These are phyloP conservation scores for Populus simonii DNA, from an alignment of 345 rosid genomes.

Conservation along the genomic window DNA sequence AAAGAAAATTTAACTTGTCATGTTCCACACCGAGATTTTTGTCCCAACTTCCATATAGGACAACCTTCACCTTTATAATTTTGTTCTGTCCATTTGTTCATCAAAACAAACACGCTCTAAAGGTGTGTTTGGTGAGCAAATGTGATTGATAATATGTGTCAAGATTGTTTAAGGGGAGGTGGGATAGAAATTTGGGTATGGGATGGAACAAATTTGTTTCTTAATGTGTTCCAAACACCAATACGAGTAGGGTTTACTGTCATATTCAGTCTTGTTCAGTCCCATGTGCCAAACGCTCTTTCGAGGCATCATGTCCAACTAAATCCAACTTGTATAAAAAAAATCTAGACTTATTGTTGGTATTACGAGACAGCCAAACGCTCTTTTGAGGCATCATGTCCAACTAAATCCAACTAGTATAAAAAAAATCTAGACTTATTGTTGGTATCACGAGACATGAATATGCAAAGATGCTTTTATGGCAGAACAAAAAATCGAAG, in stretches of 20 bases:
- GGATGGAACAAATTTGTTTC: neutral
- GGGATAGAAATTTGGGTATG: neutral
- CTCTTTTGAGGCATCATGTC: too few species aligned
- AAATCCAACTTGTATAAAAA: too few species aligned
- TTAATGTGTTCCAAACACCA: neutral
- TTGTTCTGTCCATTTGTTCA: neutral
- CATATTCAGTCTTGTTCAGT: neutral
- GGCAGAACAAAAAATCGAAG: too few species aligned
- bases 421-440: too few species aligned
- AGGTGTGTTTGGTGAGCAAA: neutral
- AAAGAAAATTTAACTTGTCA: neutral
- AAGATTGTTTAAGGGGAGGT: neutral
- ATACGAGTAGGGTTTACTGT: too few species aligned
- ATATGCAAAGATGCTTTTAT: too few species aligned
- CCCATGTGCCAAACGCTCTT: neutral
- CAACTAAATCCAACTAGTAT: too few species aligned
- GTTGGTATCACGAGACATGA: too few species aligned
- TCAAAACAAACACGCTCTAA: neutral
- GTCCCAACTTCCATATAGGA: neutral
- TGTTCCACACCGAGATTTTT: too few species aligned
- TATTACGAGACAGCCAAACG: too few species aligned
- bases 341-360: too few species aligned
- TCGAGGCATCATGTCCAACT: too few species aligned
- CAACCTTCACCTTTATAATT: neutral
- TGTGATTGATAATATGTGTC: neutral